Conservation (phyloP, 495 filamentous ascomycete genomes). For the Penicillium alfredii region DNA sequence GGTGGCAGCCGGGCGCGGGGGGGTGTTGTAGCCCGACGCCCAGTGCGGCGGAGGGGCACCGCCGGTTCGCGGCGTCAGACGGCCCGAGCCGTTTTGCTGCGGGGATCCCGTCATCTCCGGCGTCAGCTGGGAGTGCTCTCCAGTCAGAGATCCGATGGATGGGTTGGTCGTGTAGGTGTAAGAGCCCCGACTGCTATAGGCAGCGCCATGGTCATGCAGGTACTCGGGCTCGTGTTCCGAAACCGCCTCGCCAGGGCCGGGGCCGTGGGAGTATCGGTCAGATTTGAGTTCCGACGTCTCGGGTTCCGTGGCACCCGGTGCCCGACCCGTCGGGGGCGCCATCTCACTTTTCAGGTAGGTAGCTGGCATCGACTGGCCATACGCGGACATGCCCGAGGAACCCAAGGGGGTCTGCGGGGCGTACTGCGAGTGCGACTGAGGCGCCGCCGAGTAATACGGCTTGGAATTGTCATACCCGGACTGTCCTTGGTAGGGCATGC, state of each 20-base stretch:
- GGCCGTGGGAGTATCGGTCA: slow-evolving; percentile 54
- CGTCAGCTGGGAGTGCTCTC: slow-evolving; percentile 75
- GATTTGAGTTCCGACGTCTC: slow-evolving; percentile 65
- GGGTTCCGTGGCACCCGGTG: slow-evolving; percentile 44
- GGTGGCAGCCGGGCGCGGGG: slow-evolving; percentile 71
- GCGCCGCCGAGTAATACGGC: slow-evolving; percentile 73
- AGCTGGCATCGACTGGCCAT: slow-evolving; percentile 49
- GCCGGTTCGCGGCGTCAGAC: slow-evolving; percentile 78
- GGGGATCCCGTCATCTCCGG: slow-evolving; percentile 85
- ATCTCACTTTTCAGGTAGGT: slow-evolving; percentile 87
- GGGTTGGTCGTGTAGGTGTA: slow-evolving; percentile 69
- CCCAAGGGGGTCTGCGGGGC: slow-evolving; percentile 54
- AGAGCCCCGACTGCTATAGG: slow-evolving; percentile 62
- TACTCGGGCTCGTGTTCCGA: slow-evolving; percentile 78
- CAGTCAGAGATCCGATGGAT: slow-evolving; percentile 56
- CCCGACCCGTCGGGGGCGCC: slow-evolving; percentile 72
- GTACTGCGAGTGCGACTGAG: slow-evolving; percentile 65
- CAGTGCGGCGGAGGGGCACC: slow-evolving; percentile 65
- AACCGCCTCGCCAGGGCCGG: slow-evolving; percentile 62
- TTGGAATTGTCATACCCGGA: slow-evolving; percentile 74
- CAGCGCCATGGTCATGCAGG: slow-evolving; percentile 58
- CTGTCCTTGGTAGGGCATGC: slow-evolving; percentile 69
- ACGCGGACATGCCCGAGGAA: slow-evolving; percentile 64
- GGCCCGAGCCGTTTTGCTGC: slow-evolving; percentile 79
- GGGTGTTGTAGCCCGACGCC: slow-evolving; percentile 70